Evolutionary conservation across 1,284 basidiomycete species (phyloP), one percentile per base, ranked within the genome.

Genomic region (Tilletia setariae): DNA sequence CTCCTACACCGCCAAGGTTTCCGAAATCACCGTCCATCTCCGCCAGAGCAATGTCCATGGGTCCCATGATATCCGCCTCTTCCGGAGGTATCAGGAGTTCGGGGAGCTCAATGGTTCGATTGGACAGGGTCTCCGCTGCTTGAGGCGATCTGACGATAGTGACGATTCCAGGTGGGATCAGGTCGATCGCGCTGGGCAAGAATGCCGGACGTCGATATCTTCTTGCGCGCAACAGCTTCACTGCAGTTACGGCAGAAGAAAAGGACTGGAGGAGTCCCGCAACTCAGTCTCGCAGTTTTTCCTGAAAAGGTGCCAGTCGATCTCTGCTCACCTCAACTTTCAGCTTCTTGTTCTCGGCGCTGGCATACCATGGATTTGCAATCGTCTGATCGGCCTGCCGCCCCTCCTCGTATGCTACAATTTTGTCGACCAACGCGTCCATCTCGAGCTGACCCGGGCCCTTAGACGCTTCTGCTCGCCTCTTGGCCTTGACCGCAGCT

Each of bases 81-180:
- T 80, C 78, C 43, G 78, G 78, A 6, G 78, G 77, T 6, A 79
- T 73, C 21, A 79, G 72, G 3, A 79, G 61, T 23, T 79, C 77
- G 28, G 77, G 77, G 2, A 80, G 70, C 13, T 35, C 43, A 15
- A 76, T 70, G 16, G 44, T 32, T 4, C 74, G 68, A 25, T 35
- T 46, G 2, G 43, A 32, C 35, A 44, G 42, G 6, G 40, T 30
- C 32, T 32, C 56, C 73, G 69, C 23, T 68, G 70, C 43, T 66
- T 51, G 13, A 70, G 71, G 8, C 74, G 71, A 11, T 40, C 40
- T 0, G 70, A 74, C 1, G 23, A 69, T n/a, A 1, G 75, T 64
- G 15, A 74, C 72, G 63, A 79, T 76, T 8, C 74, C 74, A 3
- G 76, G 69, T 13, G 79, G 79, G 6, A 81, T 67, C n/a, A 82